Evolutionary conservation across 345 rosid genomes (phyloP).

Genomic region (Erucastrum elatum): DNA sequence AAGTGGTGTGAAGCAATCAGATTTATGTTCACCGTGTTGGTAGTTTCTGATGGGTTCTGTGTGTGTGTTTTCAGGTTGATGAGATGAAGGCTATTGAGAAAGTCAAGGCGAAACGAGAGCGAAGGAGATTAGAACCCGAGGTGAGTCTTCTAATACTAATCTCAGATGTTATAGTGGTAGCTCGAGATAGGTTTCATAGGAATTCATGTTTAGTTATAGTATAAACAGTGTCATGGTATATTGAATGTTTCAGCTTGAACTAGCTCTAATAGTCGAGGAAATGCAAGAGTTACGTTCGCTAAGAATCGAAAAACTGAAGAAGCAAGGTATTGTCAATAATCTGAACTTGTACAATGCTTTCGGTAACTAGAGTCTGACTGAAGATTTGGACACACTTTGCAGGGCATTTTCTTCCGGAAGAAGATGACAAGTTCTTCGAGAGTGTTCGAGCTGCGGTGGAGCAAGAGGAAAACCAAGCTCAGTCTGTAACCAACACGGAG

Average conservation of each 20-base stretch:
- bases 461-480: slow-evolving; percentile 82
- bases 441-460: slow-evolving; percentile 88
- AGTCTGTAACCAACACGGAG: slow-evolving; percentile 62
- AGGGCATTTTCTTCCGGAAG: slow-evolving; percentile 95
- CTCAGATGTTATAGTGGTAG: neutral
- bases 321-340: slow-evolving; percentile 62
- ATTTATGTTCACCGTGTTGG: neutral
- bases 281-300: slow-evolving; percentile 77
- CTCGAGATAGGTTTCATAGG: neutral
- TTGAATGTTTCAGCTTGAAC: slow-evolving; percentile 68
- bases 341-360: neutral
- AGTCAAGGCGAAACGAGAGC: slow-evolving; percentile 79
- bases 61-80: slow-evolving; percentile 53
- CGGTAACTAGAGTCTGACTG: neutral
- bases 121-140: slow-evolving; percentile 80
- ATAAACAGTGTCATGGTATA: neutral
- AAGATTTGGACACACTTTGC: slow-evolving; percentile 23
- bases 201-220: too few relatives aligned
- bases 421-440: slow-evolving; percentile 92
- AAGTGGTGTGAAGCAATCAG: neutral
- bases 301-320: slow-evolving; percentile 83
- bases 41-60: neutral
- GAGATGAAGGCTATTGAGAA: slow-evolving; percentile 95
- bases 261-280: slow-evolving; percentile 80
- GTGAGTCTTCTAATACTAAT: slow-evolving; percentile 44